These are phyloP conservation scores for Cucurbita maxima DNA, from an alignment of 306 rosid species.

Conservation along the genomic window DNA sequence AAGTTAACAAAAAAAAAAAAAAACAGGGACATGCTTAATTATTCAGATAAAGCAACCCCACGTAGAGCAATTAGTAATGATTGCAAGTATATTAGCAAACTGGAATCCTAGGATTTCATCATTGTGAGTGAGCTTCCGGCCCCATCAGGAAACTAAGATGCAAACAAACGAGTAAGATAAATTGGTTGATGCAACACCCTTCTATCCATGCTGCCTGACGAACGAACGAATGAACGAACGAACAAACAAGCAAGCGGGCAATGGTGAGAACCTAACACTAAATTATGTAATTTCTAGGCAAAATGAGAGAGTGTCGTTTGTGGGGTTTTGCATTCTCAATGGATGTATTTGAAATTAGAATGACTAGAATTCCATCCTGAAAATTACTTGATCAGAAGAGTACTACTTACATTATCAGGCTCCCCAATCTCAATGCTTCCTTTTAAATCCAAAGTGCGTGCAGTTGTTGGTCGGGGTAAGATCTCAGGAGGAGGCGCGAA, in stretches of 20 bases:
- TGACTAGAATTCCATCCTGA: background rate
- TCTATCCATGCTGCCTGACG: background rate
- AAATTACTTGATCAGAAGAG: background rate
- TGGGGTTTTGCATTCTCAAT: background rate
- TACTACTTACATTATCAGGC: constrained; percentile 31
- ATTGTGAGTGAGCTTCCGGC: background rate
- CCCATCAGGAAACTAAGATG: background rate
- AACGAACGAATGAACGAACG: background rate
- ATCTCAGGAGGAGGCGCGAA: constrained; percentile 98
- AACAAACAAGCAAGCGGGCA: background rate
- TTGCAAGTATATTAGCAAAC: background rate
- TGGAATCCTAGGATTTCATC: constrained; percentile 5
- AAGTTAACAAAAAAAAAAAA: background rate
- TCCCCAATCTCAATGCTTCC: constrained; percentile 84
- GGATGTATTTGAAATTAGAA: background rate
- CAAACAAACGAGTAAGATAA: background rate
- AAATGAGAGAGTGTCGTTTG: background rate
- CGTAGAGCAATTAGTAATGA: background rate
- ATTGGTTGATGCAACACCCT: background rate
- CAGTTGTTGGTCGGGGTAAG: constrained; percentile 58
- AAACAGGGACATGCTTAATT: background rate
- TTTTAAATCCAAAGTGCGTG: constrained; percentile 59
- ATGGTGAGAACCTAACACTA: background rate
- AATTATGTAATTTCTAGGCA: background rate
- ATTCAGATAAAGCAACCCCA: background rate